phyloP scores from a whole-genome alignment of 2,329 filamentous ascomycete species.

The Alternaria viburni region DNA sequence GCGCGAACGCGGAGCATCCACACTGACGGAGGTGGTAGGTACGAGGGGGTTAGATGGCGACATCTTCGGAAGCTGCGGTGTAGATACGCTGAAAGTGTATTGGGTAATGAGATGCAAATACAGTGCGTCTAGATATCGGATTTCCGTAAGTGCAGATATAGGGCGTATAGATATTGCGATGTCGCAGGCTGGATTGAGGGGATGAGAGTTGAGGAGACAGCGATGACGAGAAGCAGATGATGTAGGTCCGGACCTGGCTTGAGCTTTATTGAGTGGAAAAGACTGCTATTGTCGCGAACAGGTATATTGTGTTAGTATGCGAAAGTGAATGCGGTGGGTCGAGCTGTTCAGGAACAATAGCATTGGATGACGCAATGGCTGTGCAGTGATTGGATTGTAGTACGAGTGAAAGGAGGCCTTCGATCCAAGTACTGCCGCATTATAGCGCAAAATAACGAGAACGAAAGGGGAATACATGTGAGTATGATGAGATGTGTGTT shows the following conservation, averaged over 20 bases:
- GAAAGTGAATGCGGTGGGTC: not conserved
- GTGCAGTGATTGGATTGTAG: not conserved
- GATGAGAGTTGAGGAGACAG: not conserved
- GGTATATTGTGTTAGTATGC: rapidly evolving
- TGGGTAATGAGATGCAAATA: not conserved
- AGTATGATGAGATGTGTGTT: not conserved
- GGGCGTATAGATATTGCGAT: not conserved
- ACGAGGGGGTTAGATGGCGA: rapidly evolving
- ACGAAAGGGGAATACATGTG: not conserved
- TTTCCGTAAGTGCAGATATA: no score
- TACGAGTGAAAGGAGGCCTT: not conserved
- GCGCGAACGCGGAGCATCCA: not conserved
- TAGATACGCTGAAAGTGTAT: not conserved
- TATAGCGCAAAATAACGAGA: not conserved
- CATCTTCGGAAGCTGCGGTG: not conserved
- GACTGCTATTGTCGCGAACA: not conserved
- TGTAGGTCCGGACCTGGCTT: not conserved
- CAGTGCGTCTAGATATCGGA: no score
- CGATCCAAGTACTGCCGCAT: not conserved
- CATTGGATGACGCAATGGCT: not conserved
- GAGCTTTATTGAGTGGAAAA: not conserved
- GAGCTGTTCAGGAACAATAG: not conserved
- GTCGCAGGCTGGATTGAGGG: not conserved
- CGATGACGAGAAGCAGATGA: not conserved
- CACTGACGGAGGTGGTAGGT: not conserved